Conservation (phyloP, 2,329 filamentous ascomycete species). For the Dactylellina cionopaga region DNA sequence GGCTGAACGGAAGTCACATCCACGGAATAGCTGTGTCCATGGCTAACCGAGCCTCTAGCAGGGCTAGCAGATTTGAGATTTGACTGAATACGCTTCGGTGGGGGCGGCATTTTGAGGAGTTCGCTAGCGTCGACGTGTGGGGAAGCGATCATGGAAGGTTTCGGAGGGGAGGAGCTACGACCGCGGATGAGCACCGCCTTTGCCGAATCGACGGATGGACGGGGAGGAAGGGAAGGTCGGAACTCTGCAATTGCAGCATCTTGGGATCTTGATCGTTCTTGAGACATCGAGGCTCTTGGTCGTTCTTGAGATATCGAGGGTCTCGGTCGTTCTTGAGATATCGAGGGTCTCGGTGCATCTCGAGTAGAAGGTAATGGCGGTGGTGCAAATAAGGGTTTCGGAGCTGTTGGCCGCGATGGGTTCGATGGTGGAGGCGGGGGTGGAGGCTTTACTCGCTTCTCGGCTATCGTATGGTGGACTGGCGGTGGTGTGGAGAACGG, state of each 20-base stretch:
- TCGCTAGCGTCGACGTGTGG: constrained; percentile 41
- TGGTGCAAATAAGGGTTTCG: constrained; percentile 50
- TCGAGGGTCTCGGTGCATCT: not conserved
- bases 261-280: constrained; percentile 40
- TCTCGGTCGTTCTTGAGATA: too few species aligned
- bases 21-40: constrained; percentile 29
- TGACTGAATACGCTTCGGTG: constrained; percentile 53
- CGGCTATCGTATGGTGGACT: constrained; percentile 26
- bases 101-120: constrained; percentile 55
- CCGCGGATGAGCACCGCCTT: constrained; percentile 48
- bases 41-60: constrained; percentile 25
- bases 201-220: constrained; percentile 34
- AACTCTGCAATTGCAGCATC: constrained; percentile 13
- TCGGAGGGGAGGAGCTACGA: constrained; percentile 56
- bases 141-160: constrained; percentile 44
- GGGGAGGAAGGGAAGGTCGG: constrained; percentile 45
- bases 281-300: not conserved
- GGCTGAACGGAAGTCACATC: constrained; percentile 13
- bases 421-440: constrained; percentile 54
- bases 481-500: constrained; percentile 50
- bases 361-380: constrained; percentile 27
- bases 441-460: constrained; percentile 46
- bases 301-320: not conserved
- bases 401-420: constrained; percentile 58
- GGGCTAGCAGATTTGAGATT: constrained; percentile 38